These are phyloP conservation scores for Gracilaria gracilis DNA, from an alignment of 23 red algal genomes.

Conservation along the genomic window DNA sequence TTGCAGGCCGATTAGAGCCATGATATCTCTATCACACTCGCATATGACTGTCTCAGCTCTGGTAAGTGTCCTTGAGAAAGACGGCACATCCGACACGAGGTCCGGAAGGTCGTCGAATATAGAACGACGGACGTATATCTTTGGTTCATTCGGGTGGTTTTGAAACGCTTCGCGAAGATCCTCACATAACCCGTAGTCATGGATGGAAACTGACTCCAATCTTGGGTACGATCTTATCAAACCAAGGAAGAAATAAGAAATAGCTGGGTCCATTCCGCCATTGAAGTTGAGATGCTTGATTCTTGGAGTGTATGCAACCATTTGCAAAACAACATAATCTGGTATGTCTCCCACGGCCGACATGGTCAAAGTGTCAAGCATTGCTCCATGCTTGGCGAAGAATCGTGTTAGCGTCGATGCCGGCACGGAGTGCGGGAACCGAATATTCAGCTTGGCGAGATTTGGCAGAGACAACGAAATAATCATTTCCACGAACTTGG, in stretches of 20 bases:
- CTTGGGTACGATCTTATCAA: background rate
- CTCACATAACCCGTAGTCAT: background rate
- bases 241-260: background rate
- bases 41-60: background rate
- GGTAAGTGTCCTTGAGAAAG: background rate
- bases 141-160: background rate
- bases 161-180: background rate
- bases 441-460: background rate
- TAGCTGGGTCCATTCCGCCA: slow-evolving; percentile 2
- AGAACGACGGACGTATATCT: background rate
- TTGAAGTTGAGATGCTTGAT: slow-evolving; percentile 10
- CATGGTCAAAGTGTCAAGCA: background rate
- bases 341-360: background rate
- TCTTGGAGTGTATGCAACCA: background rate
- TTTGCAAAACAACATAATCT: background rate
- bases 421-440: background rate
- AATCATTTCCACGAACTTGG: background rate
- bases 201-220: background rate
- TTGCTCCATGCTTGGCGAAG: background rate
- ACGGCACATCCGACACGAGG: background rate
- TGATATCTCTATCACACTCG: background rate
- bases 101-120: background rate
- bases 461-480: background rate
- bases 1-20: background rate
- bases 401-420: background rate